A percentile compares a stretch with the other conserved stretches of the same genome.
Conservation (phyloP, 2,329 filamentous ascomycete species). For the Neospermospora avenae region DNA sequence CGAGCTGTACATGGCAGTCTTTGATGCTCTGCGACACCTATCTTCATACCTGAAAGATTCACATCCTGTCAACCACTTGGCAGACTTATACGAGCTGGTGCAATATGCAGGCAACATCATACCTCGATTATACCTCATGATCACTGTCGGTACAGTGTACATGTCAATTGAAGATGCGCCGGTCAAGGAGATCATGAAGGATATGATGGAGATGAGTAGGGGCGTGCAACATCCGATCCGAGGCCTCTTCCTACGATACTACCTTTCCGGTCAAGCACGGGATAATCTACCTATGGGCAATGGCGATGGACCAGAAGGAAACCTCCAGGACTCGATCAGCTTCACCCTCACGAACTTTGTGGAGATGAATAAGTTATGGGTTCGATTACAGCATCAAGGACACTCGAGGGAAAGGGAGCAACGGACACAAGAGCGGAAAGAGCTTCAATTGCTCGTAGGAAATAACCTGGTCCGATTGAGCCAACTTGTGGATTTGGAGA, state of each 20-base stretch:
- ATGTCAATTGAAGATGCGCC: slow-evolving; percentile 98
- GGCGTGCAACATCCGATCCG: slow-evolving; percentile 96
- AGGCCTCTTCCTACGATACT: slow-evolving; percentile 92
- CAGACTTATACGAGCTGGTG: slow-evolving; percentile 95
- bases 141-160: slow-evolving; percentile 97
- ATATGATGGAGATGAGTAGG: slow-evolving; percentile 99
- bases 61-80: slow-evolving; percentile 95
- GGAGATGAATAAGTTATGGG: slow-evolving; percentile 99
- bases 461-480: slow-evolving; percentile 95
- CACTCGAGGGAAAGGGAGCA: slow-evolving; percentile 93
- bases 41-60: slow-evolving; percentile 96
- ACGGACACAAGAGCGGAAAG: slow-evolving; percentile 89
- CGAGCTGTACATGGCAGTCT: slow-evolving; percentile 98
- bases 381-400: slow-evolving; percentile 93
- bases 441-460: slow-evolving; percentile 90
- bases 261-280: slow-evolving; percentile 89
- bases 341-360: slow-evolving; percentile 98
- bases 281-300: slow-evolving; percentile 80
- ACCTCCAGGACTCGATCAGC: slow-evolving; percentile 94
- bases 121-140: slow-evolving; percentile 95
- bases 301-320: slow-evolving; percentile 89
- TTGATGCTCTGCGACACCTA: slow-evolving; percentile 94
- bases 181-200: slow-evolving; percentile 99
- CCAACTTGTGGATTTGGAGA: slow-evolving; percentile 90
- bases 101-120: slow-evolving; percentile 99